These are phyloP conservation scores for Mycocentrospora acerina DNA, from an alignment of 2,329 filamentous ascomycete species.

Conservation along the genomic window DNA sequence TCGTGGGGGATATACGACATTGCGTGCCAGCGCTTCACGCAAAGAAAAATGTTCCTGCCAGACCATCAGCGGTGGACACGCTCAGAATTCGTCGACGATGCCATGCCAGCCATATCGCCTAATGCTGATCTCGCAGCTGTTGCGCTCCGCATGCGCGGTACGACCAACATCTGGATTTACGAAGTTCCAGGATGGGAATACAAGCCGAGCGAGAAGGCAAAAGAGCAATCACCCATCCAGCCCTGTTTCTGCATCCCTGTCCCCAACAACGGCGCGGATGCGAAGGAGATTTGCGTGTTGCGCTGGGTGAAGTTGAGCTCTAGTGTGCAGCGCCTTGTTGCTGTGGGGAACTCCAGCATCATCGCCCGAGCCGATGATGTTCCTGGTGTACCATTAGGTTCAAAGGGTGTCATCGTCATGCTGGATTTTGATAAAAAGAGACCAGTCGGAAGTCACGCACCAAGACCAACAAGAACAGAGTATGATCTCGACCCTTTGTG, in stretches of 20 bases:
- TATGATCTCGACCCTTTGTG: constrained; percentile 42
- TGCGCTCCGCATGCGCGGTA: constrained; percentile 40
- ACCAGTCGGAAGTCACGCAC: constrained; percentile 18
- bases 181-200: constrained; percentile 41
- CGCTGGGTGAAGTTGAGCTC: constrained; percentile 38
- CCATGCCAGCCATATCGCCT: constrained; percentile 43
- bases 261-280: constrained; percentile 30
- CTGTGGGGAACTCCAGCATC: constrained; percentile 39
- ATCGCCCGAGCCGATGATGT: constrained; percentile 24
- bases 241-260: constrained; percentile 42
- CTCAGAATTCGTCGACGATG: constrained; percentile 43
- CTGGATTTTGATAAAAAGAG: constrained; percentile 42
- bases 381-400: constrained; percentile 29
- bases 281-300: constrained; percentile 40
- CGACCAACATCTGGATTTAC: constrained; percentile 44
- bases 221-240: constrained; percentile 35
- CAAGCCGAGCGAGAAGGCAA: constrained; percentile 26
- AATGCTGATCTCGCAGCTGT: constrained; percentile 42
- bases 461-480: constrained; percentile 30
- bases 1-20: constrained; percentile 46
- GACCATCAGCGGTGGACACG: constrained; percentile 42
- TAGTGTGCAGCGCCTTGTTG: constrained; percentile 39
- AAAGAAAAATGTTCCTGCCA: constrained; percentile 42
- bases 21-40: constrained; percentile 40
- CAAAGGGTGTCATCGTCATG: constrained; percentile 41